phyloP scores from a whole-genome alignment of 2,329 filamentous ascomycete species.

The Beauveria sp. region DNA sequence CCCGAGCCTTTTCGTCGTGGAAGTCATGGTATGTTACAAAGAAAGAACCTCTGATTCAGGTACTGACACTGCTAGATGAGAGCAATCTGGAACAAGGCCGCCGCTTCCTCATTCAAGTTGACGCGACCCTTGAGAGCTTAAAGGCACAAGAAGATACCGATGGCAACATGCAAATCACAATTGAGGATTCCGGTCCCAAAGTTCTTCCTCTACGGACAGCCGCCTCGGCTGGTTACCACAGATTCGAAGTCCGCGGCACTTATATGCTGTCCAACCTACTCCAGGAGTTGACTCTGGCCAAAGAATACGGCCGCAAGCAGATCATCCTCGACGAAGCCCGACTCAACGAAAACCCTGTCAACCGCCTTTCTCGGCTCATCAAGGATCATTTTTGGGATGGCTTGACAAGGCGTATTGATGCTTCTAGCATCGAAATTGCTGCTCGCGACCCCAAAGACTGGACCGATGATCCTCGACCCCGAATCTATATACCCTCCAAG shows the following conservation, averaged over 20 bases:
- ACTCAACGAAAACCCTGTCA: constrained; percentile 91
- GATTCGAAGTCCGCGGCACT: constrained; percentile 85
- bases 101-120: constrained; percentile 80
- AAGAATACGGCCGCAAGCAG: constrained; percentile 81
- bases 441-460: constrained; percentile 91
- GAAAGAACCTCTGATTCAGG: not conserved
- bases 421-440: constrained; percentile 76
- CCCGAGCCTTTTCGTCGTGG: constrained; percentile 50
- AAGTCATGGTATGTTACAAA: constrained; percentile 43
- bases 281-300: constrained; percentile 87
- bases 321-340: constrained; percentile 88
- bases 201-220: constrained; percentile 78
- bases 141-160: constrained; percentile 87
- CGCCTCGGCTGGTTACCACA: constrained; percentile 76
- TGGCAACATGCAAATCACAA: constrained; percentile 92
- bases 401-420: constrained; percentile 83
- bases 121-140: constrained; percentile 71
- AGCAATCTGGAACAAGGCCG: constrained; percentile 55
- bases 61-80: constrained; percentile 53
- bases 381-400: constrained; percentile 89
- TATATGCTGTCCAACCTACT: constrained; percentile 97
- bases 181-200: constrained; percentile 92
- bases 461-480: constrained; percentile 79
- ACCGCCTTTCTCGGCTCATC: constrained; percentile 78
- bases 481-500: constrained; percentile 82